Evolutionary conservation across 192 early-diverging fungal genomes (phyloP).

Genomic region (Pecoramyces ruminantium): DNA sequence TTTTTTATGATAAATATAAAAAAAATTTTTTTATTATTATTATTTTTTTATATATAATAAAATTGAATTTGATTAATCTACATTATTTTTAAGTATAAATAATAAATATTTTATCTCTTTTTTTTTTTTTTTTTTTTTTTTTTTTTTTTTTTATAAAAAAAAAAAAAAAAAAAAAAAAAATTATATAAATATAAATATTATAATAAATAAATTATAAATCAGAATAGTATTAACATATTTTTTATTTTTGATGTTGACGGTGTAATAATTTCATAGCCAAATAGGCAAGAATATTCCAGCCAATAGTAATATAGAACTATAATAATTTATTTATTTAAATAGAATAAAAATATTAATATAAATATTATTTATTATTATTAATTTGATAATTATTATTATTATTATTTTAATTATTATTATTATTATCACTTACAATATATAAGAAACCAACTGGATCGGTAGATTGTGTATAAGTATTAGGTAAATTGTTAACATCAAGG

Average conservation of each 20-base stretch:
- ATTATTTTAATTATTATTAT: slow-evolving; percentile 9
- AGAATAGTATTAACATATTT: neutral
- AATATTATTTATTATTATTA: slow-evolving; percentile 18
- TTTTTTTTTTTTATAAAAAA: too few species aligned
- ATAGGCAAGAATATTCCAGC: slow-evolving; percentile 33
- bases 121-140: too few species aligned
- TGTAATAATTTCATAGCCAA: slow-evolving; percentile 30
- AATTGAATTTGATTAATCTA: too few species aligned
- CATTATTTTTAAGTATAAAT: too few species aligned
- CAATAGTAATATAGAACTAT: slow-evolving; percentile 12
- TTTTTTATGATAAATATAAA: too few species aligned
- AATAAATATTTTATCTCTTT: too few species aligned
- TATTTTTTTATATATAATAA: too few species aligned
- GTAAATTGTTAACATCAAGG: neutral
- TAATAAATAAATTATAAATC: too few species aligned
- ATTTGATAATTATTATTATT: slow-evolving; percentile 17
- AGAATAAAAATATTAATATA: slow-evolving; percentile 8
- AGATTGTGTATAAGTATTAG: neutral
- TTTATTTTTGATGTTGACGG: slow-evolving; percentile 30
- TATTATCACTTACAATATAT: neutral
- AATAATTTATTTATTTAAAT: too few species aligned
- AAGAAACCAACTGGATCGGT: neutral
- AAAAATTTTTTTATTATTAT: too few species aligned
- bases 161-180: too few species aligned
- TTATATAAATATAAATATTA: too few species aligned